These are phyloP conservation scores for Nemania serpens DNA, from an alignment of 2,329 filamentous ascomycete species.

Conservation along the genomic window DNA sequence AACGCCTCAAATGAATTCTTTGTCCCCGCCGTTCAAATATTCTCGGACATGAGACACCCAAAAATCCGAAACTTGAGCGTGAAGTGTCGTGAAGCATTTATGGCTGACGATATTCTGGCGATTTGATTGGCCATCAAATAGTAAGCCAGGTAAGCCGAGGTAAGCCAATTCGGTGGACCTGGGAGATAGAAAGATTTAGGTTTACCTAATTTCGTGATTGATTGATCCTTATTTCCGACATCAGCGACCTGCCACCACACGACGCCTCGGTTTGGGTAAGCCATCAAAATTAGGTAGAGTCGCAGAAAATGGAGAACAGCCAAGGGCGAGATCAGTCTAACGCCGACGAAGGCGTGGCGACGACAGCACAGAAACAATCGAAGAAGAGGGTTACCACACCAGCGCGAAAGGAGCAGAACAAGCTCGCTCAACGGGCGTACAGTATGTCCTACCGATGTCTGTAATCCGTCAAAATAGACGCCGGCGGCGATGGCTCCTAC, in stretches of 20 bases:
- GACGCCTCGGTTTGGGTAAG: neutral
- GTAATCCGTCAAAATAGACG: too few relatives aligned
- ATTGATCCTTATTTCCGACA: neutral
- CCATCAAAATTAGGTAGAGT: neutral
- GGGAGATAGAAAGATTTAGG: too few relatives aligned
- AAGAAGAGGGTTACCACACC: conserved; percentile 44
- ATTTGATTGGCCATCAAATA: conserved; percentile 21
- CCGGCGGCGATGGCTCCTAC: neutral
- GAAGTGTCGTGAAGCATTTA: neutral
- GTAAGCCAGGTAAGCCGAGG: conserved; percentile 25
- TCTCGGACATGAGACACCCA: neutral
- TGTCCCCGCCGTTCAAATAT: neutral
- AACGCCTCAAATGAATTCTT: neutral
- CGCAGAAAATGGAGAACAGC: conserved; percentile 9
- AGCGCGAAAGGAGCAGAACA: conserved; percentile 46
- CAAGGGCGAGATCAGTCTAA: neutral
- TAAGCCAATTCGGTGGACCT: neutral
- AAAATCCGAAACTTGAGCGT: neutral
- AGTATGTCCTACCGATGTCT: conserved; percentile 35
- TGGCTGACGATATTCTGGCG: conserved; percentile 17
- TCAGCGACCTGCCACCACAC: neutral
- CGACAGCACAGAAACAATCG: conserved; percentile 1
- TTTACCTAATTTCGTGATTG: too few relatives aligned
- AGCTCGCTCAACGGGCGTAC: conserved; percentile 43
- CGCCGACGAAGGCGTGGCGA: neutral